Conservation (phyloP, 2,329 filamentous ascomycete species). For the Diaporthe citrichinensis region DNA sequence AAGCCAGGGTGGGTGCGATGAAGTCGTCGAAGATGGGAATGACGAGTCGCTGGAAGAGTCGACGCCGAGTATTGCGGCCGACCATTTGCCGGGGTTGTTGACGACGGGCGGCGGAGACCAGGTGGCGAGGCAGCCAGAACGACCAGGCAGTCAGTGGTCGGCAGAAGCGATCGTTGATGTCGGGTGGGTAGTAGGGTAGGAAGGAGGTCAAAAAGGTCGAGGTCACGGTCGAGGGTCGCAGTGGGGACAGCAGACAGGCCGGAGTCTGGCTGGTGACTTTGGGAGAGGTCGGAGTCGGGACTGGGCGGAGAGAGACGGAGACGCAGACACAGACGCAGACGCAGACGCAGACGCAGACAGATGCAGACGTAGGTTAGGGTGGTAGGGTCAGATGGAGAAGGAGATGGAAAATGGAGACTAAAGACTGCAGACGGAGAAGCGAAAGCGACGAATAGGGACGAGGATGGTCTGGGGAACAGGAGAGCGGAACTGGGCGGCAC, state of each 20-base stretch:
- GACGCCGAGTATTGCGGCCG: slow-evolving; percentile 36
- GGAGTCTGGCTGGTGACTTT: background rate
- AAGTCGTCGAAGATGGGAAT: background rate
- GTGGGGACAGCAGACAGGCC: slow-evolving; percentile 22
- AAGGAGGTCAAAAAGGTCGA: slow-evolving; percentile 14
- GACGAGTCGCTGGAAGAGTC: slow-evolving; percentile 34
- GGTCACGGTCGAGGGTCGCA: slow-evolving; percentile 25
- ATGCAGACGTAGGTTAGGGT: background rate
- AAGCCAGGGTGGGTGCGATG: slow-evolving; percentile 57
- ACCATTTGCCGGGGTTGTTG: slow-evolving; percentile 39
- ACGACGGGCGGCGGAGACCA: background rate
- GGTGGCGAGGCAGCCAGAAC: background rate
- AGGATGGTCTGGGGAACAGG: slow-evolving; percentile 25
- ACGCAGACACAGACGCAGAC: background rate
- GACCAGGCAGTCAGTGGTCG: background rate
- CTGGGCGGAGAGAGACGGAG: slow-evolving; percentile 32
- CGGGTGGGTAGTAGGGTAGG: background rate
- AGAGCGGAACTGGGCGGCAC: slow-evolving; percentile 15
- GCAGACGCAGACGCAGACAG: background rate
- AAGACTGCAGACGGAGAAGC: slow-evolving; percentile 25
- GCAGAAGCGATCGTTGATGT: slow-evolving; percentile 2
- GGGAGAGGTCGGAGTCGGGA: background rate
- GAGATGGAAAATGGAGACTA: slow-evolving; percentile 34
- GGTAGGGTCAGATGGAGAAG: background rate
- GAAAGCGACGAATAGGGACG: slow-evolving; percentile 31